phyloP scores from a whole-genome alignment of 2,329 filamentous ascomycete species.

The Lachnellula willkommii region DNA sequence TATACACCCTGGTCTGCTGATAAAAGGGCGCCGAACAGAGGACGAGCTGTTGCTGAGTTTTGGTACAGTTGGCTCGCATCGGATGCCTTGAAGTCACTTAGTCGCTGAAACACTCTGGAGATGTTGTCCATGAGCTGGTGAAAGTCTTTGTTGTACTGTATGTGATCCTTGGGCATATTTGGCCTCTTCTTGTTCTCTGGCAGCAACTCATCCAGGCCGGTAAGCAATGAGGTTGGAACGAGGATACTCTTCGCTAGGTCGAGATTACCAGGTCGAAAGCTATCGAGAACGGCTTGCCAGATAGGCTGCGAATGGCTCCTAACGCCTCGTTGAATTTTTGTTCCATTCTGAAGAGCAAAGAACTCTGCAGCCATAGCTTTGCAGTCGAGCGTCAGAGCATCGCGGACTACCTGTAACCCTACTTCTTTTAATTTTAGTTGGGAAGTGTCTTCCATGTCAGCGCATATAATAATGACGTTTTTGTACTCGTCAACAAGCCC shows the following conservation, averaged over 20 bases:
- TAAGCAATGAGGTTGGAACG: conserved; percentile 52
- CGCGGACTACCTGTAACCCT: conserved; percentile 60
- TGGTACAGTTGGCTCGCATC: conserved; percentile 67
- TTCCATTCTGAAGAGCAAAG: conserved; percentile 55
- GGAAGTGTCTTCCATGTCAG: conserved; percentile 42
- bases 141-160: conserved; percentile 74
- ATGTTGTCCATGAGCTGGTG: conserved; percentile 57
- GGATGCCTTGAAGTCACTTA: conserved; percentile 68
- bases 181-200: conserved; percentile 26
- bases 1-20: conserved; percentile 75
- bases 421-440: conserved; percentile 49
- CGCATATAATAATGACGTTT: conserved; percentile 52
- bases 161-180: conserved; percentile 49
- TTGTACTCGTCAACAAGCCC: conserved; percentile 60
- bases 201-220: conserved; percentile 67
- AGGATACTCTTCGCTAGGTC: conserved; percentile 71
- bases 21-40: conserved; percentile 73
- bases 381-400: conserved; percentile 65
- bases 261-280: conserved; percentile 61
- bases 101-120: conserved; percentile 67
- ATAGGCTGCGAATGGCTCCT: conserved; percentile 67
- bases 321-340: conserved; percentile 59
- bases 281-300: conserved; percentile 70
- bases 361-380: conserved; percentile 65
- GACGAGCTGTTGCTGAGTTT: conserved; percentile 62